Conservation (phyloP, 371 early-diverging fungal species). For the Mucor irregularis region DNA sequence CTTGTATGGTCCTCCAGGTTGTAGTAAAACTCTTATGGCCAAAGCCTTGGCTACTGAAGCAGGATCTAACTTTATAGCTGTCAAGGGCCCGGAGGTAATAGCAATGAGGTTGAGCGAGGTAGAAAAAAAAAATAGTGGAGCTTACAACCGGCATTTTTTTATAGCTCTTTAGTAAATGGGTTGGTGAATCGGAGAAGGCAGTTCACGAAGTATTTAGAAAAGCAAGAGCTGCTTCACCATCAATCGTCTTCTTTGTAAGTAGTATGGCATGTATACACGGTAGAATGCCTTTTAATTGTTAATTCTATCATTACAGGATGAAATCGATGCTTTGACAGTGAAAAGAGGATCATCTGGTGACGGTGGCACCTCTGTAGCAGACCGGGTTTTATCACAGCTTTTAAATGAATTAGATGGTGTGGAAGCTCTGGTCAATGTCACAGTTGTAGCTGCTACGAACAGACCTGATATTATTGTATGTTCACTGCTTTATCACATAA, state of each 20-base stretch:
- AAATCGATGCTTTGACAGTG: slow-evolving; percentile 96
- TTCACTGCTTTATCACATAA: neutral
- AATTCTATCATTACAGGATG: slow-evolving; percentile 89
- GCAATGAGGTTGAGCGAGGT: neutral
- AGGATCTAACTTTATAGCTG: slow-evolving; percentile 96
- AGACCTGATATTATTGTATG: slow-evolving; percentile 95
- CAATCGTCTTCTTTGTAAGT: slow-evolving; percentile 96
- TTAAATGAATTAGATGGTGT: slow-evolving; percentile 97
- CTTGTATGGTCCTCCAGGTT: slow-evolving; percentile 98
- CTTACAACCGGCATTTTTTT: no score
- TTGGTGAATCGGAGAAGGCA: slow-evolving; percentile 98
- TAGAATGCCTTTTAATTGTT: no score
- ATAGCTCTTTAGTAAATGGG: slow-evolving; percentile 95
- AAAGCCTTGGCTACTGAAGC: slow-evolving; percentile 98
- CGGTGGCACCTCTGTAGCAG: slow-evolving; percentile 80
- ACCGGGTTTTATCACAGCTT: slow-evolving; percentile 92
- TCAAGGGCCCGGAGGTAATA: slow-evolving; percentile 93
- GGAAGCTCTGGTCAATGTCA: slow-evolving; percentile 91
- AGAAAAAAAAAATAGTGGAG: no score
- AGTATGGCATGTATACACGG: no score
- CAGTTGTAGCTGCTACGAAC: slow-evolving; percentile 98
- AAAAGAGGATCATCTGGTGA: slow-evolving; percentile 73
- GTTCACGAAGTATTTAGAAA: slow-evolving; percentile 93
- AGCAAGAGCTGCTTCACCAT: slow-evolving; percentile 93
- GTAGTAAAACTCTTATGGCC: slow-evolving; percentile 97